phyloP scores from a whole-genome alignment of 2,329 filamentous ascomycete genomes.

The Penicillium janthinellum region DNA sequence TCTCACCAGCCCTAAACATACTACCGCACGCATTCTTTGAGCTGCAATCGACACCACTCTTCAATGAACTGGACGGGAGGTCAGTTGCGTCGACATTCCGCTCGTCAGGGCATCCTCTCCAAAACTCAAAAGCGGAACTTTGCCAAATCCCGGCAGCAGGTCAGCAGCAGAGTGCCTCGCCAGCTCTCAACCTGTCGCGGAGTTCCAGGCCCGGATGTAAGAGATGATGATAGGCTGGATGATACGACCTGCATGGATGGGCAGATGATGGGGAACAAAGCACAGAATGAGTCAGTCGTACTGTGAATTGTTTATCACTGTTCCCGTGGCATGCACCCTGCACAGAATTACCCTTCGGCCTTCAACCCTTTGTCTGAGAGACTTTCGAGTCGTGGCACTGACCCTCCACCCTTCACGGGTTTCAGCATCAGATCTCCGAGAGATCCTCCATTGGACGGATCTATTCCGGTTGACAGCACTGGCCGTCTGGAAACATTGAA shows the following conservation, averaged over 20 bases:
- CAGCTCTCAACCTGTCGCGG: conserved; percentile 18
- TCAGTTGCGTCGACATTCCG: conserved; percentile 44
- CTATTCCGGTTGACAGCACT: background rate
- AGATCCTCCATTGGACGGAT: background rate
- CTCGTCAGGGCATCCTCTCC: conserved; percentile 28
- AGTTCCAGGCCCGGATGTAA: conserved; percentile 1
- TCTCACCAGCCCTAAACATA: background rate
- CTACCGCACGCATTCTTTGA: background rate
- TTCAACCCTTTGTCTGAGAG: too few relatives aligned
- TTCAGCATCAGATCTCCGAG: background rate
- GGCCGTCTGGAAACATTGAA: conserved; percentile 32
- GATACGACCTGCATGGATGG: background rate
- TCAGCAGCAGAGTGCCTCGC: conserved; percentile 13
- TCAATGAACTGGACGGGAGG: conserved; percentile 52
- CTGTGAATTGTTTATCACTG: background rate
- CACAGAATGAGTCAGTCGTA: conserved; percentile 12
- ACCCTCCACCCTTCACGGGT: conserved; percentile 1
- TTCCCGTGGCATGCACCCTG: background rate
- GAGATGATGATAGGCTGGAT: background rate
- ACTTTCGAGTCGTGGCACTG: conserved; percentile 4
- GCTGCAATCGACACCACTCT: background rate
- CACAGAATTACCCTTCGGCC: background rate
- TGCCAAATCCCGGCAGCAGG: conserved; percentile 31
- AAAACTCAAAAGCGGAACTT: conserved; percentile 38
- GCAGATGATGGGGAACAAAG: background rate